A percentile compares a stretch with the other conserved stretches of the same genome.
phyloP scores from a whole-genome alignment of 2,329 filamentous ascomycete species.

The Apiospora pterosperma region DNA sequence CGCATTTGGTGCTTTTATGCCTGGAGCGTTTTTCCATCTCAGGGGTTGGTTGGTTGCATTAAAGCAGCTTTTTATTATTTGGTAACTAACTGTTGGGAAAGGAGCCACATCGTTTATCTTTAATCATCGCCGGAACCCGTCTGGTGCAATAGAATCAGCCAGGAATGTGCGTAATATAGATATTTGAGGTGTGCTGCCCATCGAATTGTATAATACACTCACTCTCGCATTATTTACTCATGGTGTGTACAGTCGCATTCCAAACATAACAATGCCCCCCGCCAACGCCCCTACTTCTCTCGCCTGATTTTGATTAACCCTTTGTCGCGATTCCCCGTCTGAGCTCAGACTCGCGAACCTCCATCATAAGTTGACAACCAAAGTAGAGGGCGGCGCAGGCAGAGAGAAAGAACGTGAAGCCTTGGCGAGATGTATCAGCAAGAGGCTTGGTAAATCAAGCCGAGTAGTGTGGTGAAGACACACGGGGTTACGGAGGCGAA shows the following conservation, averaged over 20 bases:
- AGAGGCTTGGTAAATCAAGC: neutral
- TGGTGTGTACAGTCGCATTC: neutral
- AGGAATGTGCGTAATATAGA: neutral
- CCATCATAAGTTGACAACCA: constrained; percentile 66
- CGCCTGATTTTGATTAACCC: constrained; percentile 51
- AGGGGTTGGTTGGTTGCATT: neutral
- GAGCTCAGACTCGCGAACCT: constrained; percentile 81
- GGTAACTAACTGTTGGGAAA: neutral
- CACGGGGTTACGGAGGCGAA: neutral
- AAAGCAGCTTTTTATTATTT: neutral
- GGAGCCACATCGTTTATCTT: neutral
- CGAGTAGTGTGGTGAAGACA: neutral
- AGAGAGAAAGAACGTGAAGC: constrained; percentile 67
- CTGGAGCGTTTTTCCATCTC: neutral
- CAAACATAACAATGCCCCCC: neutral
- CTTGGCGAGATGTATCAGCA: constrained; percentile 33
- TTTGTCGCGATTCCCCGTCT: constrained; percentile 79
- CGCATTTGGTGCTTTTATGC: neutral
- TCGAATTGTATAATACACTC: neutral
- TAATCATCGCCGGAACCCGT: neutral
- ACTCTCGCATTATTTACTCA: neutral
- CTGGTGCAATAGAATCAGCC: neutral
- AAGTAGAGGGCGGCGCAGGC: constrained; percentile 46
- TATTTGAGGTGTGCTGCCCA: neutral
- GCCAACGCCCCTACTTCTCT: neutral